Percentiles rank a stretch among this genome's conserved stretches.
Conservation (phyloP, 768 basidiomycete genomes). For the Podaxis sp. region DNA sequence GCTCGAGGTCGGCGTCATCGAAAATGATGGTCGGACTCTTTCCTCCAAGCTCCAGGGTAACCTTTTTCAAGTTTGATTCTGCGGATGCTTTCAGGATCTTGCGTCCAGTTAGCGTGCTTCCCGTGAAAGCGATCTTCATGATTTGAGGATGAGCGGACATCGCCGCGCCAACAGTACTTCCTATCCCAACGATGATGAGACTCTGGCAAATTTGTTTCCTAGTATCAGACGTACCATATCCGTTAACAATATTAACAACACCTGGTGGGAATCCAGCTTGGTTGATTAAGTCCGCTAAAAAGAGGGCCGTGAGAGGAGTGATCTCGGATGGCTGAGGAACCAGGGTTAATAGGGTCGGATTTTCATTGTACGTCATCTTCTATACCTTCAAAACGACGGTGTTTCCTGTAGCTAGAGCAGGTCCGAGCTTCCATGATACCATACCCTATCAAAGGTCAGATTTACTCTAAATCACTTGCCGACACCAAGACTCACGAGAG, state of each 20-base stretch:
- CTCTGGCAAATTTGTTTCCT: neutral
- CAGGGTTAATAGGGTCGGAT: neutral
- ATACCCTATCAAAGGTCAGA: constrained; percentile 30
- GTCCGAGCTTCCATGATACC: constrained; percentile 68
- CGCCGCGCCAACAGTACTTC: constrained; percentile 59
- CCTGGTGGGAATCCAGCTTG: constrained; percentile 79
- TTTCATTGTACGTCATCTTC: neutral
- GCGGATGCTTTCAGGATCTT: constrained; percentile 74
- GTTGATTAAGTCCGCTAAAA: constrained; percentile 46
- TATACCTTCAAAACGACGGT: constrained; percentile 61
- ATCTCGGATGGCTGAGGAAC: constrained; percentile 57
- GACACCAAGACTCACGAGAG: constrained; percentile 19
- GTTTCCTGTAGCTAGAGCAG: constrained; percentile 79
- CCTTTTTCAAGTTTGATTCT: constrained; percentile 73
- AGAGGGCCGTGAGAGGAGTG: constrained; percentile 66
- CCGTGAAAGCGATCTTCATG: constrained; percentile 77
- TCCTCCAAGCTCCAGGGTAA: constrained; percentile 75
- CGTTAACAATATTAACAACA: constrained; percentile 70
- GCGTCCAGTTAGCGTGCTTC: constrained; percentile 71
- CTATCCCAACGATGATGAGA: constrained; percentile 15
- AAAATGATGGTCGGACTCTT: constrained; percentile 56
- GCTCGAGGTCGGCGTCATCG: neutral
- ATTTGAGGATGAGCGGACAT: constrained; percentile 63
- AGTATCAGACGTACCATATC: constrained; percentile 42
- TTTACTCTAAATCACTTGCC: neutral